Conservation (phyloP, 257 asterid species). For the Echites panduratus region DNA sequence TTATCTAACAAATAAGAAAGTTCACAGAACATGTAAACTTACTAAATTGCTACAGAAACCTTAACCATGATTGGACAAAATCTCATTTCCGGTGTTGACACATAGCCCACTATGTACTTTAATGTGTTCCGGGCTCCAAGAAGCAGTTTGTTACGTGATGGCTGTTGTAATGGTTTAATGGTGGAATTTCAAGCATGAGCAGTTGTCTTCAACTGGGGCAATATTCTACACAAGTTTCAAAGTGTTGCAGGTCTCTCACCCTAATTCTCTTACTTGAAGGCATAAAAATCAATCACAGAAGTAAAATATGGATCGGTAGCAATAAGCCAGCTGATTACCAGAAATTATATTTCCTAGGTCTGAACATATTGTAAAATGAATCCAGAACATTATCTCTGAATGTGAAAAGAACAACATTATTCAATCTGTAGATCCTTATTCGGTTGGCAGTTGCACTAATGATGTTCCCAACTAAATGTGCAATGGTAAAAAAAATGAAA, state of each 20-base stretch:
- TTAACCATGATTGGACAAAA: not conserved
- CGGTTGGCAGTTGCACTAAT: not conserved
- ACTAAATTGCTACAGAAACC: not conserved
- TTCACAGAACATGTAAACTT: not conserved
- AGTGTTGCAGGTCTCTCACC: not conserved
- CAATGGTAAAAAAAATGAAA: not conserved
- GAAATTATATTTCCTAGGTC: not conserved
- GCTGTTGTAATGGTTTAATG: not conserved
- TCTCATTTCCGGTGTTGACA: not conserved
- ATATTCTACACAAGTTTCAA: not conserved
- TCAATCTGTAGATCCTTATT: not conserved
- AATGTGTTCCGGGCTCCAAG: not conserved
- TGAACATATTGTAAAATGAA: not conserved
- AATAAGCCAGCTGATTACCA: not conserved
- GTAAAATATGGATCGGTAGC: not conserved
- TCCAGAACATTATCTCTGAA: not conserved
- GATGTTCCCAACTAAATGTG: not conserved
- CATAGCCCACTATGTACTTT: not conserved
- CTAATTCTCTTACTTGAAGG: not conserved
- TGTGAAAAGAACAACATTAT: not conserved
- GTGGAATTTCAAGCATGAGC: not conserved
- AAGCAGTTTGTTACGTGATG: not conserved
- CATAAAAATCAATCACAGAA: not conserved
- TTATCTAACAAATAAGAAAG: not conserved
- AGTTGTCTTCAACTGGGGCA: not conserved